Conservation (phyloP, 306 rosid genomes). For the Cajanus cajan region DNA sequence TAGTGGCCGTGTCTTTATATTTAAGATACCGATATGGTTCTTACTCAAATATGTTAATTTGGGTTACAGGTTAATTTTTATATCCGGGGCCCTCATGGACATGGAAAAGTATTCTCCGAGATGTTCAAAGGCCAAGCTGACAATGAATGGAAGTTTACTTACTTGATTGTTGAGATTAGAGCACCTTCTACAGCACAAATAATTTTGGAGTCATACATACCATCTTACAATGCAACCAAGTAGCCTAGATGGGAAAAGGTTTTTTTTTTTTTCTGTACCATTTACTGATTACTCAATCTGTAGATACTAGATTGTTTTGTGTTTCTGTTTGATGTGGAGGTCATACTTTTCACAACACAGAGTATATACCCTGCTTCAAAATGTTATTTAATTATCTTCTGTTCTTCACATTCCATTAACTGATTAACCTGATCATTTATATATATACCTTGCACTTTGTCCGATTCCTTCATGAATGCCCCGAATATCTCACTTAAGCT, state of each 20-base stretch:
- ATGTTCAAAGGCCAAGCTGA: constrained; percentile 80
- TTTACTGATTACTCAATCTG: constrained; percentile 28
- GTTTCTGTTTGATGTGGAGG: constrained; percentile 19
- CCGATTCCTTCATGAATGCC: background rate
- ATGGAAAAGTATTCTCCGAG: constrained; percentile 78
- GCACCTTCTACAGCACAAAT: constrained; percentile 76
- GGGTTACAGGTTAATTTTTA: constrained; percentile 75
- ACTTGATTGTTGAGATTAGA: constrained; percentile 79
- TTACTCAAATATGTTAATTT: constrained; percentile 14
- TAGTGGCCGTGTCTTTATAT: background rate
- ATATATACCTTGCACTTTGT: background rate
- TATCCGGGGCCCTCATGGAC: constrained; percentile 89
- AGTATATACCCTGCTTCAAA: constrained; percentile 12
- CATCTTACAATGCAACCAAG: constrained; percentile 45
- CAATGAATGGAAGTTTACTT: constrained; percentile 80
- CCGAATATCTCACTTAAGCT: background rate
- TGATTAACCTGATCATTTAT: background rate
- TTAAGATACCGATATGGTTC: constrained; percentile 10
- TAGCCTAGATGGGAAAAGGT: constrained; percentile 34
- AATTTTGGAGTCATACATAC: constrained; percentile 89
- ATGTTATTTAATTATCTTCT: background rate
- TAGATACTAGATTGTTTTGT: constrained; percentile 36
- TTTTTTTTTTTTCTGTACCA: constrained; percentile 39
- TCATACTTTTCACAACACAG: constrained; percentile 14
- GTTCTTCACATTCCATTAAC: background rate